Conservation (phyloP, 768 basidiomycete species). For the Polyporus arcularius region DNA sequence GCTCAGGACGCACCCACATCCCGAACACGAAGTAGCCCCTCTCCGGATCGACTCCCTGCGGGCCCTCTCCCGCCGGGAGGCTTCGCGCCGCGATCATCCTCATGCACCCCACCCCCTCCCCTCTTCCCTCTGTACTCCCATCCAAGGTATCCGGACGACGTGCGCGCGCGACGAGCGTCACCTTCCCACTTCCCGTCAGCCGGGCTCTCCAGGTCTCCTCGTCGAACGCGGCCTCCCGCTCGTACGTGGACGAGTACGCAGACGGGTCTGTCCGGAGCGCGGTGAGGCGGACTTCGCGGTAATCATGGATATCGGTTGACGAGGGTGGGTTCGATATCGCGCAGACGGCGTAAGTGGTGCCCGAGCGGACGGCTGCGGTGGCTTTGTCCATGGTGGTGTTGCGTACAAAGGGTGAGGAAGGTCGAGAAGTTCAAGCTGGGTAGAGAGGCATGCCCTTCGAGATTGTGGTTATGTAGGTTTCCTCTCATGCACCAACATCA, state of each 20-base stretch:
- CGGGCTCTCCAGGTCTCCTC: slow-evolving; percentile 1
- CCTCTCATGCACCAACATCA: too few relatives aligned
- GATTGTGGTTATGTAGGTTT: too few relatives aligned
- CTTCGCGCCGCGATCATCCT: neutral
- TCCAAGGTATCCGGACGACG: neutral
- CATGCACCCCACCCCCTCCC: neutral
- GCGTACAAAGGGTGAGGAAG: too few relatives aligned
- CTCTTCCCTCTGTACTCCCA: neutral
- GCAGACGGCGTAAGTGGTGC: too few relatives aligned
- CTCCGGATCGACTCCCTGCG: neutral
- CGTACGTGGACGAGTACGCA: slow-evolving; percentile 2
- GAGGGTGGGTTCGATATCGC: neutral
- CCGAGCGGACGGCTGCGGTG: too few relatives aligned
- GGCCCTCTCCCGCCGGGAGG: neutral
- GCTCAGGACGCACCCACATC: slow-evolving; percentile 5
- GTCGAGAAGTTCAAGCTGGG: too few relatives aligned
- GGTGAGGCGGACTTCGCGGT: neutral
- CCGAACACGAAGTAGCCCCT: slow-evolving; percentile 1
- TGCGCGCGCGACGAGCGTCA: neutral
- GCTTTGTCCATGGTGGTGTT: too few relatives aligned
- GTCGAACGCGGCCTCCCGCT: neutral
- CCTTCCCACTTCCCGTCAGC: neutral
- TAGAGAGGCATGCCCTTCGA: too few relatives aligned
- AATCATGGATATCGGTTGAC: neutral
- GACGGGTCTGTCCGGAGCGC: neutral